These are phyloP conservation scores for Heterobasidion irregulare DNA, from an alignment of 1,284 basidiomycete species.

Conservation along the genomic window DNA sequence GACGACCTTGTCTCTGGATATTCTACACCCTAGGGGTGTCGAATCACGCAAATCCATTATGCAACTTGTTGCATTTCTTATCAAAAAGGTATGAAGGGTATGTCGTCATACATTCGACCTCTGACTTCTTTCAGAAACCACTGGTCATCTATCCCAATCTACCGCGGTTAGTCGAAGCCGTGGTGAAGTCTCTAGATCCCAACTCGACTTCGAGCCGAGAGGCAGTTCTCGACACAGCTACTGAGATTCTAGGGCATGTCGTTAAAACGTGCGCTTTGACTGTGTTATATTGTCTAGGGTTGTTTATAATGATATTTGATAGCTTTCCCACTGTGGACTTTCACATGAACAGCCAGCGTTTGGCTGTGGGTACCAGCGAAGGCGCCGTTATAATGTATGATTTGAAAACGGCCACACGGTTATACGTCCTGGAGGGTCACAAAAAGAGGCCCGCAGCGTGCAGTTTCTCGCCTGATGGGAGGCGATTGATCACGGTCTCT, in stretches of 20 bases:
- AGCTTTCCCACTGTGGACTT: slow-evolving; percentile 94
- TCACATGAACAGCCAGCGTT: slow-evolving; percentile 75
- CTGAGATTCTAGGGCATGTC: slow-evolving; percentile 86
- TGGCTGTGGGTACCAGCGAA: slow-evolving; percentile 92
- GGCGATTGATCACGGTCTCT: slow-evolving; percentile 82
- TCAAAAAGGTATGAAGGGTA: slow-evolving; percentile 62
- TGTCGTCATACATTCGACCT: background rate
- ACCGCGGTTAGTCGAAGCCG: slow-evolving; percentile 86
- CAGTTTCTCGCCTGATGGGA: slow-evolving; percentile 89
- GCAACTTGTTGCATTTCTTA: slow-evolving; percentile 91
- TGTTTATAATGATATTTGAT: background rate
- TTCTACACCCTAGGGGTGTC: slow-evolving; percentile 71
- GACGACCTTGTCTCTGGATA: slow-evolving; percentile 89
- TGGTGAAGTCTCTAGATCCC: slow-evolving; percentile 95
- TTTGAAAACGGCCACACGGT: slow-evolving; percentile 88
- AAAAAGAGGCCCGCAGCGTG: slow-evolving; percentile 71
- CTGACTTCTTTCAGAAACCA: slow-evolving; percentile 50
- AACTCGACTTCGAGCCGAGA: slow-evolving; percentile 79
- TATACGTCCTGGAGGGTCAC: slow-evolving; percentile 94
- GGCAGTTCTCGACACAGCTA: slow-evolving; percentile 84
- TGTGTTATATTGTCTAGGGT: background rate
- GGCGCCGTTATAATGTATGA: slow-evolving; percentile 95
- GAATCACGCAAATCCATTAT: slow-evolving; percentile 85
- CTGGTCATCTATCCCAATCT: slow-evolving; percentile 81
- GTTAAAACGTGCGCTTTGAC: slow-evolving; percentile 67